These are phyloP conservation scores for Pleurotus salmoneostramineus DNA, from an alignment of 768 basidiomycete species.

Conservation along the genomic window DNA sequence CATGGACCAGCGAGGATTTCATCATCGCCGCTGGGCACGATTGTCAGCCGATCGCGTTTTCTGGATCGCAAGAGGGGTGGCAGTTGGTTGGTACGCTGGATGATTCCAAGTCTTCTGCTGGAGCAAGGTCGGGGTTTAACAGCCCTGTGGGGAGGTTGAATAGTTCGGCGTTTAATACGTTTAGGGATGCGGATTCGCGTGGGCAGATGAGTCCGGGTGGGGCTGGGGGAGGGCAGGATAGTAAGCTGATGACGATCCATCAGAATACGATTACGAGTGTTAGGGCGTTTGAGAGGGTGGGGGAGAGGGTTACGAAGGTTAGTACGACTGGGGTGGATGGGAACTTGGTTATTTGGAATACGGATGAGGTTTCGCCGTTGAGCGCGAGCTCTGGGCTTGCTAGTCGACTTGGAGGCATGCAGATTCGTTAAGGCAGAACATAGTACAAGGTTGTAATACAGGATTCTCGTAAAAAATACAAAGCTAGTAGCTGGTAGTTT, in stretches of 20 bases:
- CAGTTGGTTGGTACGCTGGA: slow-evolving; percentile 77
- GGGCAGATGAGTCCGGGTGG: slow-evolving; percentile 38
- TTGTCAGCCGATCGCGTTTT: slow-evolving; percentile 90
- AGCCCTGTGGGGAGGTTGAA: slow-evolving; percentile 72
- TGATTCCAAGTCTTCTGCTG: slow-evolving; percentile 51
- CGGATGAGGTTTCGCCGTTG: slow-evolving; percentile 51
- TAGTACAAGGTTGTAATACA: background rate
- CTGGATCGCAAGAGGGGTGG: slow-evolving; percentile 78
- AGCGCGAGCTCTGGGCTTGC: slow-evolving; percentile 35
- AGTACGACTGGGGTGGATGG: slow-evolving; percentile 96
- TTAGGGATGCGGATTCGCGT: slow-evolving; percentile 87
- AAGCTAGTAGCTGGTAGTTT: no score
- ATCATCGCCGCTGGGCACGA: slow-evolving; percentile 95
- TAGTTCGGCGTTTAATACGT: slow-evolving; percentile 90
- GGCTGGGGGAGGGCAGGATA: slow-evolving; percentile 39
- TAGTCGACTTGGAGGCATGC: slow-evolving; percentile 46
- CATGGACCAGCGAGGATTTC: slow-evolving; percentile 80
- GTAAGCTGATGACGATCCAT: slow-evolving; percentile 85
- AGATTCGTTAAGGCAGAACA: slow-evolving; percentile 26
- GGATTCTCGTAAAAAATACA: no score
- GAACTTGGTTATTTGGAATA: slow-evolving; percentile 79
- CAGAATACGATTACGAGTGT: slow-evolving; percentile 98
- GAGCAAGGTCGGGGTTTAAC: slow-evolving; percentile 40
- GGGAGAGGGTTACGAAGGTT: slow-evolving; percentile 64
- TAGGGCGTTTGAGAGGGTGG: slow-evolving; percentile 62